Percentiles rank a stretch among this genome's conserved stretches.
Evolutionary conservation across 1,139 yeast genomes (phyloP).

Genomic region (Candida gigantensis): DNA sequence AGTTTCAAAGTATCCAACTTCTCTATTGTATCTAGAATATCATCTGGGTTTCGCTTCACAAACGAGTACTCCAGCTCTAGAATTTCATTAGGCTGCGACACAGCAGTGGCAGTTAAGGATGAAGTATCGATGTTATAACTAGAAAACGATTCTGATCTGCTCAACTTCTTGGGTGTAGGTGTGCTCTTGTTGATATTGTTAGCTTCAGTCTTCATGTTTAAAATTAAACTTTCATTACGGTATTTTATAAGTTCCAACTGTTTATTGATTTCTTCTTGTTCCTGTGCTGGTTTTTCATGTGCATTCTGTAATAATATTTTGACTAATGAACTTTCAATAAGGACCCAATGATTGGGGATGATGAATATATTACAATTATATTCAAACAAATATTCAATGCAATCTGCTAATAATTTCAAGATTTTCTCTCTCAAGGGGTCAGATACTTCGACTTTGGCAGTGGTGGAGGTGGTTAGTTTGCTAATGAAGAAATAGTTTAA

Average conservation of each 20-base stretch:
- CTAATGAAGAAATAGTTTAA: constrained; percentile 40
- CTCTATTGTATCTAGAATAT: constrained; percentile 32
- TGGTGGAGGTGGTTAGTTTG: constrained; percentile 4
- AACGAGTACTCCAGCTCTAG: constrained; percentile 15
- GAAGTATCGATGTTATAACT: no score
- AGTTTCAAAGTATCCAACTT: constrained; percentile 36
- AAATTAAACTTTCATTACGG: constrained; percentile 71
- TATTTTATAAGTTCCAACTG: constrained; percentile 64
- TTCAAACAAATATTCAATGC: constrained; percentile 53
- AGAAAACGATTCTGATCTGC: constrained; percentile 1
- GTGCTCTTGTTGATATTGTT: not conserved
- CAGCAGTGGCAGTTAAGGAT: not conserved
- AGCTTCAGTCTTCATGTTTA: constrained; percentile 35
- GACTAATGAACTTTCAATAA: constrained; percentile 47
- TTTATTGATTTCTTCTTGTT: constrained; percentile 40
- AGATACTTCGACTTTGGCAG: constrained; percentile 10
- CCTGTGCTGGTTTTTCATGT: constrained; percentile 25
- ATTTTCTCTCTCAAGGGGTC: constrained; percentile 23
- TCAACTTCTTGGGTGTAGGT: not conserved
- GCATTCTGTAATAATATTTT: constrained; percentile 43
- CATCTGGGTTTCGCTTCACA: constrained; percentile 34
- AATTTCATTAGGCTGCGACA: not conserved
- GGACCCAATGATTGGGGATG: constrained; percentile 74
- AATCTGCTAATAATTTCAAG: constrained; percentile 28
- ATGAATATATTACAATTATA: constrained; percentile 69